Evolutionary conservation across 2,329 filamentous ascomycete species (phyloP).

Genomic region (Fusarium torulosum): DNA sequence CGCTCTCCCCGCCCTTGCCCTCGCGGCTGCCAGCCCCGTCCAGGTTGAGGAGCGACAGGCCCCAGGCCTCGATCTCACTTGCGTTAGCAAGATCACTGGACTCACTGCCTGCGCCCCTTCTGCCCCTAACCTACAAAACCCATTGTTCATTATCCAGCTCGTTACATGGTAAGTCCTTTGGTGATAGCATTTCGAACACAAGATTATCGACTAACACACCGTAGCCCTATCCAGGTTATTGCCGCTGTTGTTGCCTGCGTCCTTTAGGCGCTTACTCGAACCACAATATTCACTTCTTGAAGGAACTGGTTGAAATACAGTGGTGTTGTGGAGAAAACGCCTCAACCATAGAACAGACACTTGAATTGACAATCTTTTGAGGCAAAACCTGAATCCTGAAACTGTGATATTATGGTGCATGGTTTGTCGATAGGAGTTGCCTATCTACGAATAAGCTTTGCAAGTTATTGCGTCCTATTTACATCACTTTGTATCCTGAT

Average conservation of each 20-base stretch:
- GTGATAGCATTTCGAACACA: fast-evolving
- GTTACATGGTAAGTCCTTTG: not conserved
- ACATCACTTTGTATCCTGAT: too few relatives aligned
- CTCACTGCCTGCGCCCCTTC: fast-evolving
- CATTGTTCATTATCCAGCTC: fast-evolving
- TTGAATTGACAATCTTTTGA: constrained; percentile 6
- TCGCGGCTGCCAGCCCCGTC: constrained; percentile 19
- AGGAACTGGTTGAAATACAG: not conserved
- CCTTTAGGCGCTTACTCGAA: not conserved
- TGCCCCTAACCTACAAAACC: not conserved
- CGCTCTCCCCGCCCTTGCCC: constrained; percentile 17
- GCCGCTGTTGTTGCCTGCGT: fast-evolving
- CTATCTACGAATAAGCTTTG: too few relatives aligned
- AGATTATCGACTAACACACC: not conserved
- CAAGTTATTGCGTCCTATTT: too few relatives aligned
- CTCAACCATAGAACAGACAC: not conserved
- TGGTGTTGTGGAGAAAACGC: not conserved
- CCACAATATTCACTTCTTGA: not conserved
- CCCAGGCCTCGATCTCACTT: fast-evolving
- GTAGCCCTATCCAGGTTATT: not conserved
- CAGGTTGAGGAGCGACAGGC: constrained; percentile 13
- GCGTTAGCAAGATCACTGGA: fast-evolving
- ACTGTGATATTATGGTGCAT: not conserved
- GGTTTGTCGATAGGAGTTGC: not conserved
- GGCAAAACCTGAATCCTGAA: not conserved